Base-by-base conservation (phyloP, 495 filamentous ascomycete genomes). In the Xylona heveae region DNA sequence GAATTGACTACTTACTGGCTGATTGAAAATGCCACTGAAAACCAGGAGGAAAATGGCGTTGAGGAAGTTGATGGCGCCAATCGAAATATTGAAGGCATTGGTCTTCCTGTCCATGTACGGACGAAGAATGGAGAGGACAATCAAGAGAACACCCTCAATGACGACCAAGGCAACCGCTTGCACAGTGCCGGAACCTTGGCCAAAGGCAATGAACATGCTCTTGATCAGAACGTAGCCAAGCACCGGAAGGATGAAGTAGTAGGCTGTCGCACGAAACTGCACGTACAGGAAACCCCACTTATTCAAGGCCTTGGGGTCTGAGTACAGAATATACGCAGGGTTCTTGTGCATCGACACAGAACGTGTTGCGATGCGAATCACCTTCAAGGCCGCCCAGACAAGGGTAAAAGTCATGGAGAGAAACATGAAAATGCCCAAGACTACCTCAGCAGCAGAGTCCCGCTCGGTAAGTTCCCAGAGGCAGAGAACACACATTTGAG, bases 41-140 rank as follows among this genome's bases (percentile, higher is more conserved):
- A 91, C 61, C 18, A 91, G 56, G 5, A 91, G 59, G 58, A 88
- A 84, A 49, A 91, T 71, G 38, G 71, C 66, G 49, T 91, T 92
- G 49, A 94, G 46, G 48, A 95, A 91, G 54, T 94, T 95, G 46
- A 93, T 58, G 19, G 66, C 72, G 34, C 67, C 72, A 45, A 97
- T 95, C 34, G 84, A 62, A 40, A 97, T 92, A 58, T 95, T 95
- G 65, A 90, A 91, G 30, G 73, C 68, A 50, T 97, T 97, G 37
- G 85, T 94, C 56, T 83, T 88, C 68, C 93, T 95, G 61, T 97
- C 88, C 88, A 97, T 95, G 72, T 82, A 97, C 5, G 88, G 88
- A 24, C 80, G 72, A 42, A 93, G 56, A 27, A 91, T 69, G 39
- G 68, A 76, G 21, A 81, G 71, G 19, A 49, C 67, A 43, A 95